A percentile compares a stretch with the other conserved stretches of the same genome.
Evolutionary conservation across 2,329 filamentous ascomycete species (phyloP).

Genomic region (Claviceps monticola): DNA sequence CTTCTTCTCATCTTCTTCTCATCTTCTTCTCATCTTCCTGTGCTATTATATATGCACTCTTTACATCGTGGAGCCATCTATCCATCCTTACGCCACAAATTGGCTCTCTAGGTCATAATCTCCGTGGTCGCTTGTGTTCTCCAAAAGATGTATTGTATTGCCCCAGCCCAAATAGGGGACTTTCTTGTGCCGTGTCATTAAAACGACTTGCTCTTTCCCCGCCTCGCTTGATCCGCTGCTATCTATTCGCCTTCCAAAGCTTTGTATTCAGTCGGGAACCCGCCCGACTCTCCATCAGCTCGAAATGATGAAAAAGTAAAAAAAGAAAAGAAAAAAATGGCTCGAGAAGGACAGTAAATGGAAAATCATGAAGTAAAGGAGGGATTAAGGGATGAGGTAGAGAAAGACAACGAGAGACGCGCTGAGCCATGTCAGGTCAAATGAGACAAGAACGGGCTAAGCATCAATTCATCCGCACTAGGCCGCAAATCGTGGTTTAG

Average conservation of each 20-base stretch:
- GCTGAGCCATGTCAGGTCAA: conserved; percentile 30
- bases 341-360: background rate
- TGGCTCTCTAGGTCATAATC: background rate
- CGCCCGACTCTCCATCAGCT: conserved; percentile 5
- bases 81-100: background rate
- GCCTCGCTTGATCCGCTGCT: background rate
- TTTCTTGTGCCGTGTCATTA: background rate
- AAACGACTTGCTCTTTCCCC: background rate
- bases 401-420: too few relatives aligned
- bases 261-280: conserved; percentile 4
- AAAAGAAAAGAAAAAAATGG: background rate
- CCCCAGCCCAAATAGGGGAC: too few relatives aligned
- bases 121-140: background rate
- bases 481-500: conserved; percentile 87
- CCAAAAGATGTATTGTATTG: background rate
- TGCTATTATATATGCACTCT: conserved; percentile 4
- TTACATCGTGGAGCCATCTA: conserved; percentile 1
- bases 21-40: conserved; percentile 3
- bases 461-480: conserved; percentile 78
- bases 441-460: conserved; percentile 67
- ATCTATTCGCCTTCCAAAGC: background rate
- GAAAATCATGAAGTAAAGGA: background rate
- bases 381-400: too few relatives aligned
- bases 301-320: background rate
- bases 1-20: conserved; percentile 1